phyloP scores from a whole-genome alignment of 1,284 basidiomycete species.

The Malassezia japonica region DNA sequence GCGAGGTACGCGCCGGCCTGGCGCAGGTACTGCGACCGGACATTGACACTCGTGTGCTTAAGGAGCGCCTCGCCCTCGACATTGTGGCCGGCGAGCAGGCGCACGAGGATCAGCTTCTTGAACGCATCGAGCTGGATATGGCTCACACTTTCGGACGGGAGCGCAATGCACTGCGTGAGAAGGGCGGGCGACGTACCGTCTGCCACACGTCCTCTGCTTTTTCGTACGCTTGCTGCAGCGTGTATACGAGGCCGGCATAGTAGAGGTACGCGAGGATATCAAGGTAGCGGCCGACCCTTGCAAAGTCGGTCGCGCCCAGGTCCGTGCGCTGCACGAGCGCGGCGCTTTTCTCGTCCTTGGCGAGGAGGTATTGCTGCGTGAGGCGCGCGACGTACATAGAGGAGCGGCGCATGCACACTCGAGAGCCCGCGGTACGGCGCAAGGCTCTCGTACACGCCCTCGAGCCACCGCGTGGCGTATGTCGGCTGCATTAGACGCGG shows the following conservation, averaged over 20 bases:
- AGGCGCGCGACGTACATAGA: not conserved
- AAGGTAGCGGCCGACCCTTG: not conserved
- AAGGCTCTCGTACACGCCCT: not conserved
- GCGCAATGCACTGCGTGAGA: constrained; percentile 53
- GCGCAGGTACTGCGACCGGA: not conserved
- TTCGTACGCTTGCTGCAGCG: constrained; percentile 18
- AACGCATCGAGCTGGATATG: constrained; percentile 72
- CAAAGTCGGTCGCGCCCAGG: not conserved
- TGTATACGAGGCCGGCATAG: constrained; percentile 29
- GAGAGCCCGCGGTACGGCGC: constrained; percentile 2
- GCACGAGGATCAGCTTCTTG: constrained; percentile 68
- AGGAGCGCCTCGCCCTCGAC: constrained; percentile 13
- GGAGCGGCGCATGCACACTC: constrained; percentile 9
- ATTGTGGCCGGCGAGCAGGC: constrained; percentile 64
- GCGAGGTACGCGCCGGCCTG: constrained; percentile 17
- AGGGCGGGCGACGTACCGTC: constrained; percentile 22
- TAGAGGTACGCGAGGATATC: constrained; percentile 40
- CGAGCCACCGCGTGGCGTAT: constrained; percentile 1
- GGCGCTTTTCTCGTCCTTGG: not conserved
- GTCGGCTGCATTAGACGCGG: not conserved
- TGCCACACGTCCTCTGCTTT: constrained; percentile 33
- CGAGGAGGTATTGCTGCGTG: constrained; percentile 6
- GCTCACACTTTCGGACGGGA: constrained; percentile 59
- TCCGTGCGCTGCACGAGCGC: not conserved
- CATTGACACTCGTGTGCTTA: not conserved